Percentiles rank a stretch among this genome's conserved stretches.
Evolutionary conservation across 768 basidiomycete species (phyloP).

Genomic region (Kwoniella dejecticola): DNA sequence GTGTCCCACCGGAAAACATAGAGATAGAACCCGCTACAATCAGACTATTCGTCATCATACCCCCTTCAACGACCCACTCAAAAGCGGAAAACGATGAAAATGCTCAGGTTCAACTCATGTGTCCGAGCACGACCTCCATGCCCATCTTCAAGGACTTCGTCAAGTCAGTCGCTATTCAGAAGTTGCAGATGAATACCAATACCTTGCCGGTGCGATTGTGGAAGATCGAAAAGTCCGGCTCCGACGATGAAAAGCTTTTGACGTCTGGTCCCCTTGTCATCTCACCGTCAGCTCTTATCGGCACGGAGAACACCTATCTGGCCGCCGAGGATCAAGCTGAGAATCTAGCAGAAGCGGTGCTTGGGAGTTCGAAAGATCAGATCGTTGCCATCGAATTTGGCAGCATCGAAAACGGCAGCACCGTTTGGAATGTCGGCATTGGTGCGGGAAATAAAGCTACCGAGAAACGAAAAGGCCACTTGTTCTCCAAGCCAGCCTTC

Average conservation of each 20-base stretch:
- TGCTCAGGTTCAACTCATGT: conserved; percentile 24
- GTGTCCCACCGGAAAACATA: conserved; percentile 30
- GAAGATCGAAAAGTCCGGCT: conserved; percentile 14
- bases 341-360: conserved; percentile 53
- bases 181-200: conserved; percentile 3
- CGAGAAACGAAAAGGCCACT: conserved; percentile 30
- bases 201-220: conserved; percentile 10
- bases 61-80: conserved; percentile 8
- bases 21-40: conserved; percentile 35
- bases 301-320: neutral
- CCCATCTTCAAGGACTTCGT: conserved; percentile 30
- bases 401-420: conserved; percentile 53
- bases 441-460: conserved; percentile 37
- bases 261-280: conserved; percentile 17
- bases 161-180: conserved; percentile 14
- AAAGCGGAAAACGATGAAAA: conserved; percentile 14
- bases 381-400: conserved; percentile 70
- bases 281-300: conserved; percentile 10
- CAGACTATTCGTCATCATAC: conserved; percentile 31
- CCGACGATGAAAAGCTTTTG: conserved; percentile 21
- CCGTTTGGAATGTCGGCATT: conserved; percentile 62
- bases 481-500: conserved; percentile 45
- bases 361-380: conserved; percentile 21
- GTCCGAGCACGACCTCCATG: conserved; percentile 35
- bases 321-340: conserved; percentile 2